Base-by-base conservation (phyloP, 306 rosid genomes). In the Gastrolobium bilobum region DNA sequence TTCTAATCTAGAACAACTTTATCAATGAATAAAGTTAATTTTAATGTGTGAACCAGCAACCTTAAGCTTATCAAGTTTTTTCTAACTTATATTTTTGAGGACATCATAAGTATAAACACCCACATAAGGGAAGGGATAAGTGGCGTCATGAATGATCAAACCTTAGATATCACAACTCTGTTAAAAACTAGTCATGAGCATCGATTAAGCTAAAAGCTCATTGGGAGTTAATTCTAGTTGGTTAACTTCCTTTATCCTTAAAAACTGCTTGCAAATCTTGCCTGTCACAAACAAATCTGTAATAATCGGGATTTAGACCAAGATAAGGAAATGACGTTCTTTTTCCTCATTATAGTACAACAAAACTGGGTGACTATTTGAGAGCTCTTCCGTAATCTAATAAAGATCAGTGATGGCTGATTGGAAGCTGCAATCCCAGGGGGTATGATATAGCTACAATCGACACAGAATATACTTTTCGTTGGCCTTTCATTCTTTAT, bases 401-500 rank as follows among this genome's bases (percentile, higher is more conserved):
- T 33, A 15, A 61, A 52, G 50, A 73, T 26, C 73, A 48, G 69
- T 64, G 31, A 68, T 75, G 71, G 34, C 26, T 81, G 3, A 48
- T 8, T 60, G 6, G 26, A 82, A 48, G 39, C 62, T 76, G 61
- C 61, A 76, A 4, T 77, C 38, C 42, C 8, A 8, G 52, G 35
- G 35, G 76, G 75, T 40, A 33, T 54, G 54, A 65, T 29, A 79
- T 68, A 75, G 63, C 67, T 34, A 44, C 67, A 44, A 51, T 31
- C 65, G 61, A 11, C 44, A 66, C 26, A 1, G 0, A 20, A 20
- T 10, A 1, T 33, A 37, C n/a, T 61, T 75, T 44, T 81, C 60
- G 0, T 44, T 76, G 74, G 43, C 59, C 81, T 75, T 65, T 79
- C 79, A 52, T 31, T 62, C 76, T 75, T 69, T 75, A 73, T 47